A percentile compares a stretch with the other conserved stretches of the same genome.
Conservation (phyloP, 169 alveolate species). For the Cryptosporidium sp. region DNA sequence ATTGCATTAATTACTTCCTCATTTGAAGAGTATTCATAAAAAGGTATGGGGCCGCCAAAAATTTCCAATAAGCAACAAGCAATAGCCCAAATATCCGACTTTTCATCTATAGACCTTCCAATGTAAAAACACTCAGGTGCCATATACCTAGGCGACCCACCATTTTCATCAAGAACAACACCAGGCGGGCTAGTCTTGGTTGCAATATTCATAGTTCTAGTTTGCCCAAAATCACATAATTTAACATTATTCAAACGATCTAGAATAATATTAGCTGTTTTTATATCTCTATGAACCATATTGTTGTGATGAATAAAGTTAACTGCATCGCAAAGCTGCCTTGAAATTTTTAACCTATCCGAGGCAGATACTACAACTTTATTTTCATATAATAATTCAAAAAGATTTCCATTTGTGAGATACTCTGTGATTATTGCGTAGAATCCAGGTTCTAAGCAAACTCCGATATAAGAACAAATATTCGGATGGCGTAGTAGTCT, state of each 20-base stretch:
- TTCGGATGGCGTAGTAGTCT: slow-evolving; percentile 81
- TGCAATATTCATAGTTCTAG: slow-evolving; percentile 79
- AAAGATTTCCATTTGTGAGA: slow-evolving; percentile 82
- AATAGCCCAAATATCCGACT: slow-evolving; percentile 85
- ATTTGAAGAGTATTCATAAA: slow-evolving; percentile 81
- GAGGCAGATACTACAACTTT: slow-evolving; percentile 79
- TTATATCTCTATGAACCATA: slow-evolving; percentile 85
- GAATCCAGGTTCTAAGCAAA: slow-evolving; percentile 83
- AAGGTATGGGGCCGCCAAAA: slow-evolving; percentile 86
- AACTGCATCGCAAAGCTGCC: slow-evolving; percentile 82
- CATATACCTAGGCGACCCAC: slow-evolving; percentile 88
- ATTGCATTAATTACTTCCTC: slow-evolving; percentile 80
- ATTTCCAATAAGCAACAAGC: slow-evolving; percentile 87
- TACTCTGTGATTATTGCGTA: slow-evolving; percentile 84
- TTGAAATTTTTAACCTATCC: slow-evolving; percentile 79
- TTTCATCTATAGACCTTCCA: slow-evolving; percentile 82
- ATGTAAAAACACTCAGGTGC: slow-evolving; percentile 87
- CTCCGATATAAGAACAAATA: slow-evolving; percentile 83
- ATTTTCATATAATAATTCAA: slow-evolving; percentile 82
- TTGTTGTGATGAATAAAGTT: slow-evolving; percentile 80
- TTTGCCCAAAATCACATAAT: slow-evolving; percentile 87
- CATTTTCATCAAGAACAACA: slow-evolving; percentile 84
- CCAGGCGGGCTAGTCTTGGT: slow-evolving; percentile 71
- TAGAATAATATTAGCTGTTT: slow-evolving; percentile 84
- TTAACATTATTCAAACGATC: slow-evolving; percentile 81